phyloP scores from a whole-genome alignment of 108 stramenopile genomes.

The Fragilaria crotonensis region DNA sequence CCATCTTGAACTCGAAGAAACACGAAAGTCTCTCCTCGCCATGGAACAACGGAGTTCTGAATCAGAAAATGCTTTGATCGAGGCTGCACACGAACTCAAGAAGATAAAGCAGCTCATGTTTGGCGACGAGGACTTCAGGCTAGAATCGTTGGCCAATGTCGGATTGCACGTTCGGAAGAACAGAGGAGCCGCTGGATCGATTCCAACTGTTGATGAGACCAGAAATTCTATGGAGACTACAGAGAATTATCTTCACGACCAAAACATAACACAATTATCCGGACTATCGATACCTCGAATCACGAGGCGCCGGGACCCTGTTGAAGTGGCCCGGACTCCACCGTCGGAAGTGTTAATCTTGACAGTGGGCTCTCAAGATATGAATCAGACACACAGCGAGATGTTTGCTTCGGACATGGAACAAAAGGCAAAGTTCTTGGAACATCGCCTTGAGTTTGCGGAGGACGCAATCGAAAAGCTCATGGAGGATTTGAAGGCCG shows the following conservation, averaged over 20 bases:
- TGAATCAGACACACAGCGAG: background rate
- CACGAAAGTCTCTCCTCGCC: constrained; percentile 36
- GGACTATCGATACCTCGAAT: background rate
- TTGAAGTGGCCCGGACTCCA: background rate
- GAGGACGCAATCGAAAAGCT: constrained; percentile 27
- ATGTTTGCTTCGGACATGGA: constrained; percentile 7
- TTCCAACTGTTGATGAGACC: background rate
- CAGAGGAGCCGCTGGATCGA: background rate
- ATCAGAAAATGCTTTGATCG: background rate
- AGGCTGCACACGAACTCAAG: background rate
- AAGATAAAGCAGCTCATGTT: background rate
- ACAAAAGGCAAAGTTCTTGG: constrained; percentile 14
- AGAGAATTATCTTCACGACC: background rate
- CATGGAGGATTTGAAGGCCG: constrained; percentile 29
- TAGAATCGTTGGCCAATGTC: background rate
- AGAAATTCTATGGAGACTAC: background rate
- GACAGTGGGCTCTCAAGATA: background rate
- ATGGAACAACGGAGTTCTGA: constrained; percentile 13
- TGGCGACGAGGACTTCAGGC: background rate
- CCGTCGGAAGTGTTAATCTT: constrained; percentile 1
- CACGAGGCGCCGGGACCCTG: background rate
- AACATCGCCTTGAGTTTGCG: constrained; percentile 16
- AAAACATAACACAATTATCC: background rate
- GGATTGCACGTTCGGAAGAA: too few species aligned
- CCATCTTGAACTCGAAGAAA: constrained; percentile 46